A percentile compares a stretch with the other conserved stretches of the same genome.
Conservation (phyloP, 1,284 basidiomycete genomes). For the Termitomyces sp. region DNA sequence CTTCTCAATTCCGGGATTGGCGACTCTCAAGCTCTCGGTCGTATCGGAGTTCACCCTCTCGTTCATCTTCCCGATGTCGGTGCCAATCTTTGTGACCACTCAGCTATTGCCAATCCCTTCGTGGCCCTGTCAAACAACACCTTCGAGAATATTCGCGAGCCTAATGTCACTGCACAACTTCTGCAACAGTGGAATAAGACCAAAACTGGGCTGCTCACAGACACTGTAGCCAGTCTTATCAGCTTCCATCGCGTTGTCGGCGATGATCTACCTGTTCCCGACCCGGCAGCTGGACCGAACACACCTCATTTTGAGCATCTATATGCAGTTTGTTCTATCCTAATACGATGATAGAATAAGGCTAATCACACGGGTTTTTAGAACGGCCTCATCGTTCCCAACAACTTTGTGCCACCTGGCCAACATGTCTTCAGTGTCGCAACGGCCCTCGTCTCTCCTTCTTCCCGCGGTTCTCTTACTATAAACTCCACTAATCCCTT, state of each 20-base stretch:
- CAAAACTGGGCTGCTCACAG: conserved; percentile 11
- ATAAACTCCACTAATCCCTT: conserved; percentile 11
- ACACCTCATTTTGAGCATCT: conserved; percentile 15
- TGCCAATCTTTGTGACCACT: conserved; percentile 13
- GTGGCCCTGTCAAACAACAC: conserved; percentile 6
- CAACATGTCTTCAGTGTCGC: conserved; percentile 11
- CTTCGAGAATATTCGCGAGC: conserved; percentile 9
- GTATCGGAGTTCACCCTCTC: conserved; percentile 12
- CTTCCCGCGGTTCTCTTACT: conserved; percentile 12
- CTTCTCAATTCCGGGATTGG: conserved; percentile 11
- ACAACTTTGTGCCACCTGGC: conserved; percentile 7
- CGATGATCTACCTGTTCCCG: conserved; percentile 6
- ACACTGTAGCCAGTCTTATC: conserved; percentile 6
- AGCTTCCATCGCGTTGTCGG: conserved; percentile 9
- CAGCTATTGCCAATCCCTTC: conserved; percentile 11
- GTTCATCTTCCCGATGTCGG: conserved; percentile 17
- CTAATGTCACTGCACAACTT: conserved; percentile 3
- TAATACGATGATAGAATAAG: background rate
- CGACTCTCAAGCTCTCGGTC: conserved; percentile 9
- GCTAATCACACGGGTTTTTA: background rate
- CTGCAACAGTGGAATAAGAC: conserved; percentile 10
- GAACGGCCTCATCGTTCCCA: conserved; percentile 13
- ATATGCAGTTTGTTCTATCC: conserved; percentile 5
- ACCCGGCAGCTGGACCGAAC: conserved; percentile 14
- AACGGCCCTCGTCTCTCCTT: conserved; percentile 12